phyloP scores from a whole-genome alignment of 805 yeast genomes.

The Kuraishia molischiana region DNA sequence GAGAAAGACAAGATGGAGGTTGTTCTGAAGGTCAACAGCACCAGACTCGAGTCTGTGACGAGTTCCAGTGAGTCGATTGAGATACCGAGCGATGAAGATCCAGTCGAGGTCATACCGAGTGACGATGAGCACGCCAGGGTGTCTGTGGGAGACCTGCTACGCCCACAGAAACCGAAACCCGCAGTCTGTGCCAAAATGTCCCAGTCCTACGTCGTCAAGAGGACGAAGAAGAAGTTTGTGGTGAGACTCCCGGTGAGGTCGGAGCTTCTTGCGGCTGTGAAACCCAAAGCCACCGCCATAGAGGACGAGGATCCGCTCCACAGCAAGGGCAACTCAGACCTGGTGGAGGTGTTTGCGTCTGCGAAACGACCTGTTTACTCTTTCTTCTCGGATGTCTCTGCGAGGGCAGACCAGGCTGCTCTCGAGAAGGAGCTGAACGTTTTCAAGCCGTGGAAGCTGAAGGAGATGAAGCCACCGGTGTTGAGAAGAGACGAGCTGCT shows the following conservation, averaged over 20 bases:
- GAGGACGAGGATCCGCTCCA: background rate
- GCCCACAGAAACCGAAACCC: background rate
- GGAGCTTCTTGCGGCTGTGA: background rate
- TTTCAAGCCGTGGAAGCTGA: conserved; percentile 3
- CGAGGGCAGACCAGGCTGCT: conserved; percentile 2
- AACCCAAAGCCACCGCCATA: background rate
- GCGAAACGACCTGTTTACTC: background rate
- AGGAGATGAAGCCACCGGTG: conserved; percentile 22
- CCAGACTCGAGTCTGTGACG: background rate
- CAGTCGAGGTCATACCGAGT: background rate
- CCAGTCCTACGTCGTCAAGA: background rate
- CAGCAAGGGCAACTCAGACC: background rate
- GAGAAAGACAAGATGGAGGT: background rate
- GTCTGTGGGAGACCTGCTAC: background rate
- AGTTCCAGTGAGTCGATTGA: no score
- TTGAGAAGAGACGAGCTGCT: conserved; percentile 22
- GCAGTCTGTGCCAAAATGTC: no score
- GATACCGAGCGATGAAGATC: background rate
- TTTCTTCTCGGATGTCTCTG: background rate
- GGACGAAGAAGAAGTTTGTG: background rate
- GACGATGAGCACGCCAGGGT: background rate
- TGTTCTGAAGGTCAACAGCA: background rate
- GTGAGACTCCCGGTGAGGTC: background rate
- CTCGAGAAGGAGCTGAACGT: background rate
- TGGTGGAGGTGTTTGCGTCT: background rate